phyloP scores from a whole-genome alignment of 495 filamentous ascomycete species.

The Lophiostoma macrostomum region DNA sequence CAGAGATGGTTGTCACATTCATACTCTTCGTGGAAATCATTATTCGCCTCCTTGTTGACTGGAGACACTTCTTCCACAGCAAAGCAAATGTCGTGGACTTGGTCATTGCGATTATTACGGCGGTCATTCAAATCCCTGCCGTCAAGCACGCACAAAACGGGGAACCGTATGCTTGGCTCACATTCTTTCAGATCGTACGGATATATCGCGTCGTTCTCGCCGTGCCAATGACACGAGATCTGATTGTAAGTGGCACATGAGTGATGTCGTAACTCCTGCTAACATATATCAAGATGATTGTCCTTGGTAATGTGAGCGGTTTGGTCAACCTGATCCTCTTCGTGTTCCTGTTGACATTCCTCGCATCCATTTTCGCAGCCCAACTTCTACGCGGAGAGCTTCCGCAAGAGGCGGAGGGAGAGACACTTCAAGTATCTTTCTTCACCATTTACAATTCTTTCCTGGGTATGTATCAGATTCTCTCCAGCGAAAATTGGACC shows the following conservation, averaged over 20 bases:
- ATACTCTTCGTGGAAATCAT: slow-evolving; percentile 80
- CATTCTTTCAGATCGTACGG: slow-evolving; percentile 87
- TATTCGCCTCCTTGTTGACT: slow-evolving; percentile 72
- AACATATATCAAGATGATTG: slow-evolving; percentile 49
- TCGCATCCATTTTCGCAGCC: slow-evolving; percentile 88
- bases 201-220: slow-evolving; percentile 90
- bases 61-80: slow-evolving; percentile 71
- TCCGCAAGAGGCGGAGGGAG: slow-evolving; percentile 56
- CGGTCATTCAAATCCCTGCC: slow-evolving; percentile 78
- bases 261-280: not conserved
- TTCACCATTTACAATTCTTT: slow-evolving; percentile 91
- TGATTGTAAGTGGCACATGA: slow-evolving; percentile 58
- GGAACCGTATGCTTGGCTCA: slow-evolving; percentile 81
- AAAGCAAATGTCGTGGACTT: slow-evolving; percentile 77
- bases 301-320: slow-evolving; percentile 88
- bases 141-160: slow-evolving; percentile 65
- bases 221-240: slow-evolving; percentile 75
- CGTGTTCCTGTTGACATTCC: slow-evolving; percentile 90
- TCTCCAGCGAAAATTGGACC: slow-evolving; percentile 99
- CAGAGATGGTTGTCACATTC: slow-evolving; percentile 75
- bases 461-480: slow-evolving; percentile 94
- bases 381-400: slow-evolving; percentile 91
- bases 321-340: slow-evolving; percentile 93
- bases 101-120: slow-evolving; percentile 71
- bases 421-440: slow-evolving; percentile 68